These are phyloP conservation scores for Anthracocystis walkeri DNA, from an alignment of 1,284 basidiomycete species.

Conservation along the genomic window DNA sequence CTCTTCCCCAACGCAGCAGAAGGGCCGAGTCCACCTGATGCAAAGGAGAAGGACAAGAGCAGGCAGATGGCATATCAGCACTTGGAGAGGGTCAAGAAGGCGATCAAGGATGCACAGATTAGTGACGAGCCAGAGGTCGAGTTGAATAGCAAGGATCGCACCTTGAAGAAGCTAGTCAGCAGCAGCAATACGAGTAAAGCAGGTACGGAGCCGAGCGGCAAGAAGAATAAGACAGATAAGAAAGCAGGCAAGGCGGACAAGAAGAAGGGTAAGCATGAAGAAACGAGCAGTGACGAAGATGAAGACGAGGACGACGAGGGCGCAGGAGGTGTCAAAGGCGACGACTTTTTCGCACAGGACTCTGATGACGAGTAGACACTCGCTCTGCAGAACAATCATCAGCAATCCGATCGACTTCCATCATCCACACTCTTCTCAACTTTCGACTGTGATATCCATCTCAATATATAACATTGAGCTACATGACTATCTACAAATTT, in stretches of 20 bases:
- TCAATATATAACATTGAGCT: not conserved
- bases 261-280: constrained; percentile 34
- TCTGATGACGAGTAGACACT: constrained; percentile 34
- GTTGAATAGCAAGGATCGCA: constrained; percentile 31
- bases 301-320: constrained; percentile 8
- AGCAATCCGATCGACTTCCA: not conserved
- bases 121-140: constrained; percentile 55
- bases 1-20: constrained; percentile 40
- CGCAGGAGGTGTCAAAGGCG: constrained; percentile 33
- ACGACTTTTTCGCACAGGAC: constrained; percentile 55
- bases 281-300: constrained; percentile 19
- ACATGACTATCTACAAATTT: constrained; percentile 6
- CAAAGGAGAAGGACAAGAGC: constrained; percentile 35
- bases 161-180: constrained; percentile 17
- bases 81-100: constrained; percentile 37
- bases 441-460: not conserved
- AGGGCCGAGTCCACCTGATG: constrained; percentile 21
- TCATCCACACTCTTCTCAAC: too few species aligned
- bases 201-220: constrained; percentile 11
- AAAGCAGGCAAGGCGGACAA: constrained; percentile 28
- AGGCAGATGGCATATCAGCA: constrained; percentile 40
- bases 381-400: not conserved
- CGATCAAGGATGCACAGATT: constrained; percentile 38
- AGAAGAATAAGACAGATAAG: constrained; percentile 18
- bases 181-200: not conserved